Evolutionary conservation across 768 basidiomycete genomes (phyloP).

Genomic region (Mycena amicta): DNA sequence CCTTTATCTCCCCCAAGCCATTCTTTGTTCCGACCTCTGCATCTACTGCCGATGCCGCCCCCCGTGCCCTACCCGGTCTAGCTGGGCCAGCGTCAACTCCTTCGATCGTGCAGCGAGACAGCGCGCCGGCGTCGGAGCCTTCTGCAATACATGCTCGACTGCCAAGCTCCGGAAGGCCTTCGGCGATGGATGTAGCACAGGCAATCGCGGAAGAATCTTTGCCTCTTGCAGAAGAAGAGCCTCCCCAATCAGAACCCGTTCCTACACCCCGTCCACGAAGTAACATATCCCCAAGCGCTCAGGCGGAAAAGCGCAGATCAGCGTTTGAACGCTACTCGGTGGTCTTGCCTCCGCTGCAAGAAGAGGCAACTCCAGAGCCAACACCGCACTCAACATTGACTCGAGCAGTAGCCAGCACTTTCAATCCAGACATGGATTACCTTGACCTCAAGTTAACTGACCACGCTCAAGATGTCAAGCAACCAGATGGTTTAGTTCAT

Average conservation of each 20-base stretch:
- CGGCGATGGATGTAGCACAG: constrained; percentile 80
- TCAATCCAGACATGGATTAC: constrained; percentile 1
- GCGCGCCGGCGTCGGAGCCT: constrained; percentile 26
- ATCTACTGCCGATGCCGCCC: constrained; percentile 16
- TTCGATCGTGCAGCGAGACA: constrained; percentile 24
- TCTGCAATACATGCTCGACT: constrained; percentile 55
- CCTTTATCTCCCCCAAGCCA: constrained; percentile 14
- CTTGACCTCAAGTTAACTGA: constrained; percentile 12
- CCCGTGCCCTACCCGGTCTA: constrained; percentile 47
- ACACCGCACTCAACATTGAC: constrained; percentile 60
- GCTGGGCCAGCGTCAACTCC: constrained; percentile 12
- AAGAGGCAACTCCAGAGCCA: constrained; percentile 62
- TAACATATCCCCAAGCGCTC: constrained; percentile 27
- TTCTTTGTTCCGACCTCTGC: background rate
- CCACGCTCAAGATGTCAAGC: no score
- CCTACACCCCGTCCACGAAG: constrained; percentile 21
- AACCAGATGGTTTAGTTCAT: no score
- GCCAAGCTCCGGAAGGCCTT: constrained; percentile 70
- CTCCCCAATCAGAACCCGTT: constrained; percentile 8
- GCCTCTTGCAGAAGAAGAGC: constrained; percentile 14
- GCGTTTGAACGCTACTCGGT: constrained; percentile 71
- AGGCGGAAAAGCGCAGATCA: constrained; percentile 61
- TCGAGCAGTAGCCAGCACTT: constrained; percentile 28
- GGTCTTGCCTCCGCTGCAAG: constrained; percentile 64
- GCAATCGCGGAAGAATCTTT: constrained; percentile 42